Base-by-base conservation (phyloP, 2,329 filamentous ascomycete genomes). In the Ambrosiella cleistominuta region DNA sequence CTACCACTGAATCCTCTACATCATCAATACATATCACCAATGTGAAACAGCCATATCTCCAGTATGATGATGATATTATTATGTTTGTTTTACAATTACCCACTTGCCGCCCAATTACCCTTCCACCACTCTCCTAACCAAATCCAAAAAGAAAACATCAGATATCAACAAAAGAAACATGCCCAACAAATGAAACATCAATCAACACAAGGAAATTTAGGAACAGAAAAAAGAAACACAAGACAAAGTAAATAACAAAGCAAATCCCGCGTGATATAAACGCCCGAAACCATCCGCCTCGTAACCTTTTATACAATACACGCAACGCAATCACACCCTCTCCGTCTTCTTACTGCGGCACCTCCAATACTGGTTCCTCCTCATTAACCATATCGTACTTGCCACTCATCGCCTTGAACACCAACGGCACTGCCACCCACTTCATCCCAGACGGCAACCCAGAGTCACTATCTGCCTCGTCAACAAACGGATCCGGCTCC, bases 401-500 rank as follows among this genome's bases (percentile, higher is more conserved):
- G 52, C 87, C 88, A 66, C 80, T 83, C 27, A 86, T 76, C 63
- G 93, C 68, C 70, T 83, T 90, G 69, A 79, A 80, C 57, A 76
- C 71, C 4, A 78, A 74, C 9, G 81, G 79, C 42, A 94, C 77
- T 45, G 81, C 78, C 36, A 77, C 76, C 88, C 88, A 95, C 38
- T 63, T 66, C 60, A 68, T 69, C 61, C 70, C 64, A 12, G 64
- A 45, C 6, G 62, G 61, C 42, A 63, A 57, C 60, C 62, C 62
- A 57, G 27, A 63, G 7, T 44, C 35, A 53, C 35, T 62, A 60
- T 58, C 63, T 63, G 53, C 70, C 17, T 59, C 66, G 35, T 74
- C 86, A 0, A 85, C 85, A 67, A 90, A 90, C 1, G 86, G 86
- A 65, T 88, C 82, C 57, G 76, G 77, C 1, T 73, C 11, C 64